These are phyloP conservation scores for Caloboletus inedulis DNA, from an alignment of 1,284 basidiomycete species.

Conservation along the genomic window DNA sequence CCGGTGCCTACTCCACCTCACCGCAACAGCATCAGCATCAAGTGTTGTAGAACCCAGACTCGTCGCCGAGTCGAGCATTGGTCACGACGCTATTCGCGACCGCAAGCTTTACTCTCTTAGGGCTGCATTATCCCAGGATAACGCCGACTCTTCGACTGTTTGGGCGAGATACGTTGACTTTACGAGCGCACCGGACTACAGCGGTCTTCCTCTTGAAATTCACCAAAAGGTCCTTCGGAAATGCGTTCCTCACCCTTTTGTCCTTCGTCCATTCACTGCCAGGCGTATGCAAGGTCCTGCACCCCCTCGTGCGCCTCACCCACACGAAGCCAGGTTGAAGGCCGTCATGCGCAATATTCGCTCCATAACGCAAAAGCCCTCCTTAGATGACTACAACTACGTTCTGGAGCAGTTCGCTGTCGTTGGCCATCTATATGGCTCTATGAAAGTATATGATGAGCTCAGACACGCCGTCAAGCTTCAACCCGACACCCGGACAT, in stretches of 20 bases:
- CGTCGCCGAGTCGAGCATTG: constrained; percentile 2
- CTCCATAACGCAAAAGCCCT: constrained; percentile 45
- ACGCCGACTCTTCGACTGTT: constrained; percentile 43
- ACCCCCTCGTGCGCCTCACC: constrained; percentile 39
- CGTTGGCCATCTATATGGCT: constrained; percentile 60
- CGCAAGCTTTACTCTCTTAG: constrained; percentile 36
- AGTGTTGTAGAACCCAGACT: constrained; percentile 2
- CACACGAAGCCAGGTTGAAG: constrained; percentile 61
- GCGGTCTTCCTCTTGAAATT: constrained; percentile 54
- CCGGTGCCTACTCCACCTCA: constrained; percentile 8
- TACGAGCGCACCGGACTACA: constrained; percentile 43
- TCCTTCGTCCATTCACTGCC: constrained; percentile 44
- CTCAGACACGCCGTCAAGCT: constrained; percentile 42
- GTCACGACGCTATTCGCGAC: constrained; percentile 15
- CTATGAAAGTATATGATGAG: constrained; percentile 58
- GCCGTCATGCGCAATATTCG: constrained; percentile 67
- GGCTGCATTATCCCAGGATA: constrained; percentile 28
- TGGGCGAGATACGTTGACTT: constrained; percentile 62
- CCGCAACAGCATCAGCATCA: constrained; percentile 7
- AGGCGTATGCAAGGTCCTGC: constrained; percentile 38
- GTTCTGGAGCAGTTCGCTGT: constrained; percentile 70
- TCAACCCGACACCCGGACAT: constrained; percentile 51
- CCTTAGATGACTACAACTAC: constrained; percentile 67
- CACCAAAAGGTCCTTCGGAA: constrained; percentile 66
- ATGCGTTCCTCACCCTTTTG: constrained; percentile 48